phyloP scores from a whole-genome alignment of 306 rosid genomes.

The Ormosia semicastrata region DNA sequence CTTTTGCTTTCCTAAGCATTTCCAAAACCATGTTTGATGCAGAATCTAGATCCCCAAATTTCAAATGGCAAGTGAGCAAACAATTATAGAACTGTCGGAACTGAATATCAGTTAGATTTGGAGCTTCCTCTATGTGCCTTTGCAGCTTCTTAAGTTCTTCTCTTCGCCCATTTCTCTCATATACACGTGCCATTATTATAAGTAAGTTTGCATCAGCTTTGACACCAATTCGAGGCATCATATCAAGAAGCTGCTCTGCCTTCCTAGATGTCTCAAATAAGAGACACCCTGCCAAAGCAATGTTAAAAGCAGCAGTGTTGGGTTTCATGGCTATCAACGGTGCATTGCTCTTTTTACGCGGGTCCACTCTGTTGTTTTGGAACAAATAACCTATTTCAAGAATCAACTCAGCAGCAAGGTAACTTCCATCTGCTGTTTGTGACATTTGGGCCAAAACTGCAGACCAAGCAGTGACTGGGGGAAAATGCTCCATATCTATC shows the following conservation, averaged over 20 bases:
- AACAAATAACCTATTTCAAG: conserved; percentile 87
- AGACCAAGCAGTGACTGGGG: conserved; percentile 80
- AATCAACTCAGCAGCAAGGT: conserved; percentile 77
- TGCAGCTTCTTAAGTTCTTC: conserved; percentile 79
- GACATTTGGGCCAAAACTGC: conserved; percentile 77
- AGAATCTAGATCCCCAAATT: conserved; percentile 76
- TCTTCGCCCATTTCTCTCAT: conserved; percentile 78
- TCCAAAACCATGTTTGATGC: conserved; percentile 81
- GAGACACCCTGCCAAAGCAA: conserved; percentile 79
- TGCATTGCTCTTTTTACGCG: conserved; percentile 68
- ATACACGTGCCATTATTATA: conserved; percentile 68
- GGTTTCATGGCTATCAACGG: conserved; percentile 81
- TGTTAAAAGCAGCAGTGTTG: conserved; percentile 62
- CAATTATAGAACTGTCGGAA: conserved; percentile 73
- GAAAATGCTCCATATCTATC: conserved; percentile 60
- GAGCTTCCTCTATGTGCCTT: conserved; percentile 68
- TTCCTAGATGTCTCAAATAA: conserved; percentile 67
- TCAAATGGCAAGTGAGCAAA: conserved; percentile 78
- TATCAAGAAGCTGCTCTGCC: conserved; percentile 86
- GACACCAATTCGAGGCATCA: conserved; percentile 81
- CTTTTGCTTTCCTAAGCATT: conserved; percentile 77
- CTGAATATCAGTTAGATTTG: conserved; percentile 61
- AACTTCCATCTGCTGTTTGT: conserved; percentile 71
- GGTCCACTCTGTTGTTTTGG: conserved; percentile 80
- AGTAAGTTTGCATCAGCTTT: conserved; percentile 65